These are phyloP conservation scores for Taphrina sp. DNA, from an alignment of 1,139 yeast genomes.

Conservation along the genomic window DNA sequence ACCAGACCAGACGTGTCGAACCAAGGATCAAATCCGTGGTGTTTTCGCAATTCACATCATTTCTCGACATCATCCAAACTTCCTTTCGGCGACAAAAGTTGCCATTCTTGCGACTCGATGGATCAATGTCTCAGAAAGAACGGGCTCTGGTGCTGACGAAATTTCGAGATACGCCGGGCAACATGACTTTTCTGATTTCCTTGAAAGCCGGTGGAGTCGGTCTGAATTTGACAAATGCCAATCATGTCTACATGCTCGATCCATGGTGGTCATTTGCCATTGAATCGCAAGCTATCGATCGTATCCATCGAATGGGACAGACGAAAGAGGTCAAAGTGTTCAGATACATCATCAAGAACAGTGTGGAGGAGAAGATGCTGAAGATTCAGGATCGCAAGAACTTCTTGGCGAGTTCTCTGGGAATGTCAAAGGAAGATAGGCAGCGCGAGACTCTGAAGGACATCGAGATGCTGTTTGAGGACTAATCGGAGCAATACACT, in stretches of 20 bases:
- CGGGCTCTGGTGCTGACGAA: slow-evolving; percentile 60
- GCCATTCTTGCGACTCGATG: slow-evolving; percentile 69
- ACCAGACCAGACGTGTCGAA: slow-evolving; percentile 53
- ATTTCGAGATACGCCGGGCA: slow-evolving; percentile 49
- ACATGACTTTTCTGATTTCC: slow-evolving; percentile 65
- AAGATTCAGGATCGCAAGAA: slow-evolving; percentile 81
- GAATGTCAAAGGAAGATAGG: slow-evolving; percentile 72
- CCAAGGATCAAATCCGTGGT: slow-evolving; percentile 77
- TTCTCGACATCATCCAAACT: slow-evolving; percentile 67
- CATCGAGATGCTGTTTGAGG: slow-evolving; percentile 69
- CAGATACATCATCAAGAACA: slow-evolving; percentile 75
- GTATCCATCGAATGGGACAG: slow-evolving; percentile 92
- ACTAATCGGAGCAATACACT: too few relatives aligned
- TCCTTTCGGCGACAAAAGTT: slow-evolving; percentile 56
- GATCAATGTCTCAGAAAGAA: slow-evolving; percentile 66
- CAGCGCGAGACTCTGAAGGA: slow-evolving; percentile 75
- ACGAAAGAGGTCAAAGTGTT: slow-evolving; percentile 63
- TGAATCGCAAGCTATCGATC: slow-evolving; percentile 92
- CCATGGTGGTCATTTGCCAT: slow-evolving; percentile 98
- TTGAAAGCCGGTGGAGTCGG: slow-evolving; percentile 97
- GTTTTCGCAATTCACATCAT: slow-evolving; percentile 87
- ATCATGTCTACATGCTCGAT: slow-evolving; percentile 87
- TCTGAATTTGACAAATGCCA: slow-evolving; percentile 79
- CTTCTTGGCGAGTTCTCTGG: slow-evolving; percentile 80
- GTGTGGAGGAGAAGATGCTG: slow-evolving; percentile 90